Conservation (phyloP, 2,329 filamentous ascomycete genomes). For the Fusarium veterinarium region DNA sequence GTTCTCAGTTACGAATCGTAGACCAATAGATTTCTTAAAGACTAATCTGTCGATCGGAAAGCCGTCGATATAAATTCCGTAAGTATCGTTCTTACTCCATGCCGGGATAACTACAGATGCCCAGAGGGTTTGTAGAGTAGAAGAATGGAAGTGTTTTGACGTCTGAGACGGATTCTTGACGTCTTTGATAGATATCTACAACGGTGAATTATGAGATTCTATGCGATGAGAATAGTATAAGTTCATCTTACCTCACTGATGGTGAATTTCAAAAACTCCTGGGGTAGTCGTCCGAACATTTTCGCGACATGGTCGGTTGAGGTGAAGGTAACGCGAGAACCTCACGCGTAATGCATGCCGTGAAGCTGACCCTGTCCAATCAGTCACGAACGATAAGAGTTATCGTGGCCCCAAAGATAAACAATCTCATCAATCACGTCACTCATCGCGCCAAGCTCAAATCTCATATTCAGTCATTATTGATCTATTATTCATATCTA, state of each 20-base stretch:
- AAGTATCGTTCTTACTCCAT: not conserved
- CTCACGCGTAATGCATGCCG: no score
- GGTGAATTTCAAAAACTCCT: not conserved
- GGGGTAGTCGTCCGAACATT: not conserved
- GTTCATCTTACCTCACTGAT: not conserved
- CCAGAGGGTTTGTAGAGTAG: not conserved
- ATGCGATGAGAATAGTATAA: not conserved
- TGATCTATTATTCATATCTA: constrained; percentile 1
- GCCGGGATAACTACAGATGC: not conserved
- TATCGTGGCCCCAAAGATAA: not conserved
- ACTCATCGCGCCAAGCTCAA: not conserved
- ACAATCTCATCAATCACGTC: not conserved
- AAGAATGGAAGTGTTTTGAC: not conserved
- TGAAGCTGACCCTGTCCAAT: not conserved
- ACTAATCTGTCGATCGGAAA: not conserved
- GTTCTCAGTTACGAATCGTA: not conserved
- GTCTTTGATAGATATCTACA: not conserved
- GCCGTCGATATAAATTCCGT: not conserved
- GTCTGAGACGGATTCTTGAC: not conserved
- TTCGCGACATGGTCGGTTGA: not conserved
- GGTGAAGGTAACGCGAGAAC: not conserved
- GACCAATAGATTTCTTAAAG: not conserved
- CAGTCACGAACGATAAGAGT: not conserved
- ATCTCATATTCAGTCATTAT: not conserved
- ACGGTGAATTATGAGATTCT: rapidly evolving